A percentile compares a stretch with the other conserved stretches of the same genome.
Conservation (phyloP, 768 basidiomycete species). For the Hemileccinum rubropunctum region DNA sequence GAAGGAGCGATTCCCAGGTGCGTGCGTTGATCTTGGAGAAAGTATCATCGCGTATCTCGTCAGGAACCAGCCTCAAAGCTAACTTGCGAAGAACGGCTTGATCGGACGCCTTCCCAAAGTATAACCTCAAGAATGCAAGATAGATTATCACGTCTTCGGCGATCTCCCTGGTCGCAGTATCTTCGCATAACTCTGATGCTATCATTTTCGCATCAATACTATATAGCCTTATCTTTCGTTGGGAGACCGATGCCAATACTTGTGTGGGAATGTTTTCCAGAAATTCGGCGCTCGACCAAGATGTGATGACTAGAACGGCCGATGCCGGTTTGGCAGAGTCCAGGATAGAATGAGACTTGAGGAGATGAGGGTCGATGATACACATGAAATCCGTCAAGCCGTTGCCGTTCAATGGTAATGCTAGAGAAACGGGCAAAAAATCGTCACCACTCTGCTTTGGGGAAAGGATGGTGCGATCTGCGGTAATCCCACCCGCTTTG, state of each 20-base stretch:
- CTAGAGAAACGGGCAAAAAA: constrained; percentile 50
- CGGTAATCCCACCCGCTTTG: constrained; percentile 65
- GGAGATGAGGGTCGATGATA: constrained; percentile 70
- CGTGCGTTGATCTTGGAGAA: constrained; percentile 52
- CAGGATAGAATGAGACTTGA: constrained; percentile 76
- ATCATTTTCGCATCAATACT: constrained; percentile 56
- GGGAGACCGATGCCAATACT: constrained; percentile 38
- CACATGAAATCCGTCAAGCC: constrained; percentile 68
- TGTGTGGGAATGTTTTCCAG: constrained; percentile 59
- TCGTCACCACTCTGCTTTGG: constrained; percentile 37
- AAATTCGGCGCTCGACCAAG: constrained; percentile 77
- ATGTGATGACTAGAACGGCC: constrained; percentile 67
- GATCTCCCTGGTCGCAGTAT: constrained; percentile 37
- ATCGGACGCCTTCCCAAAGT: constrained; percentile 62
- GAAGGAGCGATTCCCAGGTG: constrained; percentile 67
- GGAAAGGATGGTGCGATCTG: constrained; percentile 66
- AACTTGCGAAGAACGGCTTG: constrained; percentile 52
- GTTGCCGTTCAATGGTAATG: constrained; percentile 53
- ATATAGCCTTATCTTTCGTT: constrained; percentile 56
- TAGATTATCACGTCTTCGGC: constrained; percentile 61
- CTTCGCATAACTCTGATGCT: constrained; percentile 34
- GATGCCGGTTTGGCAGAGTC: constrained; percentile 64
- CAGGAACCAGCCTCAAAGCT: constrained; percentile 45
- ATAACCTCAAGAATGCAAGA: constrained; percentile 83
- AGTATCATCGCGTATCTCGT: constrained; percentile 38